phyloP scores from a whole-genome alignment of 2,329 filamentous ascomycete species.

The Aspergillus sp. region DNA sequence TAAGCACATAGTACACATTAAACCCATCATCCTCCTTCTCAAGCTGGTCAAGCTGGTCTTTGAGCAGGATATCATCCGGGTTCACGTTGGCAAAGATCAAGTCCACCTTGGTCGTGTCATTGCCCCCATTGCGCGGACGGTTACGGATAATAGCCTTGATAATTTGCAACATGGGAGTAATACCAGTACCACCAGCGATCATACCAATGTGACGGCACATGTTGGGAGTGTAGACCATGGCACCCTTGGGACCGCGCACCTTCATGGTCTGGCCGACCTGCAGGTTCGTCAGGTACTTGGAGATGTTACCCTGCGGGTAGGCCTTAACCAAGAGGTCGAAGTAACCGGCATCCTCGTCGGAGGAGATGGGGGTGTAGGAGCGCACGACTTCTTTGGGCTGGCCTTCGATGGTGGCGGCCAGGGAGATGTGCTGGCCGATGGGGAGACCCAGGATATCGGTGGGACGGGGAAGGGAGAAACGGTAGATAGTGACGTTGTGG shows the following conservation, averaged over 20 bases:
- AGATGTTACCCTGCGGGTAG: conserved; percentile 96
- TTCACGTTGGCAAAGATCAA: conserved; percentile 97
- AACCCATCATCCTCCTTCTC: conserved; percentile 71
- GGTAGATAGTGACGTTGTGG: conserved; percentile 98
- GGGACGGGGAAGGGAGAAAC: conserved; percentile 73
- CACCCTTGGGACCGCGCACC: conserved; percentile 89
- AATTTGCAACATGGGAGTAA: conserved; percentile 97
- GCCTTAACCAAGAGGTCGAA: conserved; percentile 98
- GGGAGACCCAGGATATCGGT: conserved; percentile 85
- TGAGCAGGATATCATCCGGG: conserved; percentile 82
- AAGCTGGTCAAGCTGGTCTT: conserved; percentile 80
- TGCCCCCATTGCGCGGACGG: conserved; percentile 56
- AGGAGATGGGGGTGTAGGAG: conserved; percentile 87
- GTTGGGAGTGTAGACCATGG: conserved; percentile 95
- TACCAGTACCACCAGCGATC: conserved; percentile 95
- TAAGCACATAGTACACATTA: conserved; percentile 88
- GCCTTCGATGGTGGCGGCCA: conserved; percentile 74
- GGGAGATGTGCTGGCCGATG: conserved; percentile 98
- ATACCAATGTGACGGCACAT: conserved; percentile 96
- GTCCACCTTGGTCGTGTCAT: conserved; percentile 82
- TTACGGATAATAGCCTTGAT: conserved; percentile 83
- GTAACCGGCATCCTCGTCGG: conserved; percentile 80
- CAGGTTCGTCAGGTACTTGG: conserved; percentile 78
- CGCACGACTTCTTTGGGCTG: conserved; percentile 75
- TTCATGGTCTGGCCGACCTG: conserved; percentile 80